Evolutionary conservation across 169 alveolate species (phyloP).

Genomic region (Cryptosporidium tyzzeri): DNA sequence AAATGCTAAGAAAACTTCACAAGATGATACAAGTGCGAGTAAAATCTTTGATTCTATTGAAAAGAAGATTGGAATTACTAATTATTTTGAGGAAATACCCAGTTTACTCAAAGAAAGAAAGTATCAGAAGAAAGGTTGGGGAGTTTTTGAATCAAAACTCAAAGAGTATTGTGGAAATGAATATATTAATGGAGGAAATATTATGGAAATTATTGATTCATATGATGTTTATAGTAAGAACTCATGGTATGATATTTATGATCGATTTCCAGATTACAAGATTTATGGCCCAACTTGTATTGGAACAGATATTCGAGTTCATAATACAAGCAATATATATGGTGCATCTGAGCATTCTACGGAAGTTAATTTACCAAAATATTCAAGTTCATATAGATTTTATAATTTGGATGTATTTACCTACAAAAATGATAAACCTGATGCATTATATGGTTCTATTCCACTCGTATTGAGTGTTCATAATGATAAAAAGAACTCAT

Average conservation of each 20-base stretch:
- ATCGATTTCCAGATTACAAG: conserved; percentile 63
- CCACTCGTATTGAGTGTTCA: conserved; percentile 29
- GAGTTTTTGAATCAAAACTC: conserved; percentile 7
- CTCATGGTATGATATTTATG: conserved; percentile 77
- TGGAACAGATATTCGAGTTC: conserved; percentile 77
- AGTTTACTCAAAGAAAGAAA: conserved; percentile 25
- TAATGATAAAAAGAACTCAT: not conserved
- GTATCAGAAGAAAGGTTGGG: conserved; percentile 60
- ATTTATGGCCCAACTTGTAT: conserved; percentile 79
- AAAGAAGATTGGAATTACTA: conserved; percentile 13
- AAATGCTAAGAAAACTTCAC: conserved; percentile 1
- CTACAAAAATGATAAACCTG: conserved; percentile 44
- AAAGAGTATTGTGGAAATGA: conserved; percentile 20
- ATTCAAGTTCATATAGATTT: conserved; percentile 83
- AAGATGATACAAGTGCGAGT: not conserved
- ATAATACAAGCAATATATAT: conserved; percentile 52
- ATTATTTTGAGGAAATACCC: conserved; percentile 24
- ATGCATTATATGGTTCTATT: conserved; percentile 64
- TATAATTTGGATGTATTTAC: conserved; percentile 83
- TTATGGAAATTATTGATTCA: conserved; percentile 29
- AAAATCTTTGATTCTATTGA: conserved; percentile 16
- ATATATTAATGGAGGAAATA: conserved; percentile 7
- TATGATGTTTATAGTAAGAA: conserved; percentile 43
- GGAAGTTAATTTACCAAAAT: conserved; percentile 62
- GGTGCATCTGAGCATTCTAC: conserved; percentile 82